Percentiles rank a stretch among this genome's conserved stretches.
phyloP scores from a whole-genome alignment of 1,284 basidiomycete genomes.

The Moesziomyces sp. region DNA sequence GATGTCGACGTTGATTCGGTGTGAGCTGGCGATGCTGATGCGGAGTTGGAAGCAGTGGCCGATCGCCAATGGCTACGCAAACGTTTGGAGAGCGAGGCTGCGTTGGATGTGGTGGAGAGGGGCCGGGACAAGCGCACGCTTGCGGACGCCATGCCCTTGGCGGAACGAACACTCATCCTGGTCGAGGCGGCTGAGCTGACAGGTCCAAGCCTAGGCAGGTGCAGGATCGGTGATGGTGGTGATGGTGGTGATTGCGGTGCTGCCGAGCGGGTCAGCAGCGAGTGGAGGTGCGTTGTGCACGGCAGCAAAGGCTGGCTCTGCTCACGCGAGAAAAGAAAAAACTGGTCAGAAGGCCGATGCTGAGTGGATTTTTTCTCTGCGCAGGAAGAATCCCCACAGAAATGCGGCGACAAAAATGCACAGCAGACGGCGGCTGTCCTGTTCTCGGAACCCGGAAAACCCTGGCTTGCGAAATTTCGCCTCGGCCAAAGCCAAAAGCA shows the following conservation, averaged over 20 bases:
- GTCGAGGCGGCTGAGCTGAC: too few species aligned
- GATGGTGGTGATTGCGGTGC: too few species aligned
- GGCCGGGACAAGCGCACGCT: constrained; percentile 9
- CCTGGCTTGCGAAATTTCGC: constrained; percentile 14
- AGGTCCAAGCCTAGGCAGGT: too few species aligned
- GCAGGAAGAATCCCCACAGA: neutral
- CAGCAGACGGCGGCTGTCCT: neutral
- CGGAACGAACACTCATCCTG: constrained; percentile 14
- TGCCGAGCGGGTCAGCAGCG: too few species aligned
- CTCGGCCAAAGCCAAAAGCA: neutral
- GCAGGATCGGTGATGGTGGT: too few species aligned
- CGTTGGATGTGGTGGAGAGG: constrained; percentile 11
- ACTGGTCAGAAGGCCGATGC: too few species aligned
- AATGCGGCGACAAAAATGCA: constrained; percentile 7
- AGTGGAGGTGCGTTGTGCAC: too few species aligned
- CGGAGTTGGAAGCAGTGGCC: neutral
- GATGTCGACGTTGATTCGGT: neutral
- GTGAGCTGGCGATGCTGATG: constrained; percentile 1
- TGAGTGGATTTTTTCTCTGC: neutral
- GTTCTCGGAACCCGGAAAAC: constrained; percentile 36
- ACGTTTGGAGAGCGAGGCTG: constrained; percentile 7
- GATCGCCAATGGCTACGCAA: constrained; percentile 17
- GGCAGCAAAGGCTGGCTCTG: too few species aligned
- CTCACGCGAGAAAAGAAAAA: too few species aligned
- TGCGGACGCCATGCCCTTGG: constrained; percentile 7